These are phyloP conservation scores for Lactarius vividus DNA, from an alignment of 768 basidiomycete genomes.

Conservation along the genomic window DNA sequence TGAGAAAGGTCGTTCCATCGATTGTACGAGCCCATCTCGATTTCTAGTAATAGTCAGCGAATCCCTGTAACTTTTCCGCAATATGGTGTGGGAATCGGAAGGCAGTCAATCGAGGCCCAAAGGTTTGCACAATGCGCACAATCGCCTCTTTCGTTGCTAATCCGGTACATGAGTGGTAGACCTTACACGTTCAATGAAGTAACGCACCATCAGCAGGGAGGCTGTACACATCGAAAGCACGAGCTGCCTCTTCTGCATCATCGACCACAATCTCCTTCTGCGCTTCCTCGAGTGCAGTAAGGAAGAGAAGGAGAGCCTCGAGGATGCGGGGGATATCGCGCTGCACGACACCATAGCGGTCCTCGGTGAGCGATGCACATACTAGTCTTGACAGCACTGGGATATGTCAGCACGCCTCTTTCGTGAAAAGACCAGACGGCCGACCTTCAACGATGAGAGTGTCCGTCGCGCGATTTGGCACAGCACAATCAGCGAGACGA, in stretches of 20 bases:
- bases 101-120: conserved; percentile 68
- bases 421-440: conserved; percentile 3
- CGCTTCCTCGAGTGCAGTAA: conserved; percentile 64
- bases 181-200: background rate
- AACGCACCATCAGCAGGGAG: conserved; percentile 59
- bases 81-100: conserved; percentile 75
- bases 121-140: conserved; percentile 63
- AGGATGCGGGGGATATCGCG: conserved; percentile 79
- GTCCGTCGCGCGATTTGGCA: conserved; percentile 64
- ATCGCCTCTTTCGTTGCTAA: conserved; percentile 66
- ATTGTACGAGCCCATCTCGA: background rate
- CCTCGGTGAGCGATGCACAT: conserved; percentile 74
- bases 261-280: conserved; percentile 48
- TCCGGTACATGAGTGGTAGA: conserved; percentile 5
- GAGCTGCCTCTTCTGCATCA: conserved; percentile 49
- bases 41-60: conserved; percentile 58
- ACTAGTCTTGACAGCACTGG: conserved; percentile 67
- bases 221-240: conserved; percentile 52
- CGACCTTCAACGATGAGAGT: conserved; percentile 60
- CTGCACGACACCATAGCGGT: conserved; percentile 80
- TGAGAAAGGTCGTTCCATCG: background rate
- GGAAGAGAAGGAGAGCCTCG: conserved; percentile 69
- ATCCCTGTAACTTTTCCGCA: conserved; percentile 65
- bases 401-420: conserved; percentile 1
- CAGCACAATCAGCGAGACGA: conserved; percentile 49